Evolutionary conservation across 2,329 filamentous ascomycete species (phyloP).

Genomic region (Sclerotinia trifoliorum): DNA sequence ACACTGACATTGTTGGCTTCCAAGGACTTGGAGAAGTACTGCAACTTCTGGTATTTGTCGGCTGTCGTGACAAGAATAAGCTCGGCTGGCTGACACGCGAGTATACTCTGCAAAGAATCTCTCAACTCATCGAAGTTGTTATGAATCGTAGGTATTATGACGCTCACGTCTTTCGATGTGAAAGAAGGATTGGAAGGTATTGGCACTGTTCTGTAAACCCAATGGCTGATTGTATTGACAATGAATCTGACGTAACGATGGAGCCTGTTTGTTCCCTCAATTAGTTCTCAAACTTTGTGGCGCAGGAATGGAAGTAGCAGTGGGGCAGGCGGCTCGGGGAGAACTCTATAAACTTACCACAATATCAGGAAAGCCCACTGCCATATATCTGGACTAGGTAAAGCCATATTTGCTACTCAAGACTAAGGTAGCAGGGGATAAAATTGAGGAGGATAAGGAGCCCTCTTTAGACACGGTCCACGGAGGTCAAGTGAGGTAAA

Average conservation of each 20-base stretch:
- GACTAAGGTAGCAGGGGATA: slow-evolving; percentile 8
- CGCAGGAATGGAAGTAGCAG: slow-evolving; percentile 1
- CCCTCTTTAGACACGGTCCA: neutral
- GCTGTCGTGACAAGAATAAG: slow-evolving; percentile 86
- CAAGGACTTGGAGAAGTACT: slow-evolving; percentile 63
- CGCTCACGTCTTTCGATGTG: slow-evolving; percentile 77
- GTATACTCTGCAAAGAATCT: slow-evolving; percentile 74
- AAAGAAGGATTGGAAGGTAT: slow-evolving; percentile 73
- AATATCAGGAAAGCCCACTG: slow-evolving; percentile 32
- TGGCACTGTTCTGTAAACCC: slow-evolving; percentile 81
- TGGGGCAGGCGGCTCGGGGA: neutral
- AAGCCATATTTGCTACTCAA: slow-evolving; percentile 1
- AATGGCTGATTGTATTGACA: slow-evolving; percentile 82
- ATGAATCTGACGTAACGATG: slow-evolving; percentile 85
- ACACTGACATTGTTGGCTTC: slow-evolving; percentile 64
- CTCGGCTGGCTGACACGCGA: slow-evolving; percentile 66
- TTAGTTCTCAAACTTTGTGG: neutral
- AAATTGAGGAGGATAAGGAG: slow-evolving; percentile 16
- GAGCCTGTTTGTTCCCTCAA: slow-evolving; percentile 53
- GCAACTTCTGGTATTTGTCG: slow-evolving; percentile 68
- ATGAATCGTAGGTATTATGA: slow-evolving; percentile 91
- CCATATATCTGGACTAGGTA: slow-evolving; percentile 28
- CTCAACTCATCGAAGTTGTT: slow-evolving; percentile 81
- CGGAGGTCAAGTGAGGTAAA: slow-evolving; percentile 1
- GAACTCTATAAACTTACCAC: slow-evolving; percentile 30